A percentile compares a stretch with the other conserved stretches of the same genome.
Evolutionary conservation across 768 basidiomycete genomes (phyloP).

Genomic region (Dendrothele bispora): DNA sequence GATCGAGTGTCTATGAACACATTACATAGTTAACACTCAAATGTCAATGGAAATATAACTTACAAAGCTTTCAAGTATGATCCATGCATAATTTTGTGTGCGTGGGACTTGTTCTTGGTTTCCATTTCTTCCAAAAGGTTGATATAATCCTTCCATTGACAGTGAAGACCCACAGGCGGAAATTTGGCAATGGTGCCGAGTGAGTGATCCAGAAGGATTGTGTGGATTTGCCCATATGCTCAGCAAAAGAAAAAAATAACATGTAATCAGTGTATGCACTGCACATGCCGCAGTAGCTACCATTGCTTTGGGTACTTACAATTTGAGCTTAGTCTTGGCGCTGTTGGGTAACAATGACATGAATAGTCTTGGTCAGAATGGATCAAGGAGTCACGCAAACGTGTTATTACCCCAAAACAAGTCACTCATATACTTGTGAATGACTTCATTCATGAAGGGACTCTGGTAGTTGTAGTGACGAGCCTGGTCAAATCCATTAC

Average conservation of each 20-base stretch:
- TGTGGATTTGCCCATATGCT: not conserved
- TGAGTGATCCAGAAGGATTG: not conserved
- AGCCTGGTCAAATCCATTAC: not conserved
- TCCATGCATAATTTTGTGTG: not conserved
- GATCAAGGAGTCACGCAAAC: not conserved
- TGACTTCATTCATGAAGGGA: not conserved
- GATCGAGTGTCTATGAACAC: not conserved
- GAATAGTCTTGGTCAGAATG: not conserved
- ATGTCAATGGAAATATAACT: not conserved
- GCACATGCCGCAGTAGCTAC: not conserved
- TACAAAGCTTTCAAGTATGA: slow-evolving; percentile 1
- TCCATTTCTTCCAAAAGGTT: not conserved
- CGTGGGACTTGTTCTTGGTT: not conserved
- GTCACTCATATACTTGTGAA: not conserved
- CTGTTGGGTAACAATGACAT: not conserved
- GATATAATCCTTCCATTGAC: not conserved
- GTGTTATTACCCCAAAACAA: not conserved
- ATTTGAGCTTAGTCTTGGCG: not conserved
- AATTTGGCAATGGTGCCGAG: not conserved
- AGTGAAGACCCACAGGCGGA: not conserved
- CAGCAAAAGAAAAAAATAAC: not conserved
- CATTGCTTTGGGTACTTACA: not conserved
- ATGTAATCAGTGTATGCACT: not conserved
- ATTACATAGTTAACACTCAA: too few species aligned
- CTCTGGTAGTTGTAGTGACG: not conserved